These are phyloP conservation scores for Bonnemaisonia californica DNA, from an alignment of 31 red algal species.

Conservation along the genomic window DNA sequence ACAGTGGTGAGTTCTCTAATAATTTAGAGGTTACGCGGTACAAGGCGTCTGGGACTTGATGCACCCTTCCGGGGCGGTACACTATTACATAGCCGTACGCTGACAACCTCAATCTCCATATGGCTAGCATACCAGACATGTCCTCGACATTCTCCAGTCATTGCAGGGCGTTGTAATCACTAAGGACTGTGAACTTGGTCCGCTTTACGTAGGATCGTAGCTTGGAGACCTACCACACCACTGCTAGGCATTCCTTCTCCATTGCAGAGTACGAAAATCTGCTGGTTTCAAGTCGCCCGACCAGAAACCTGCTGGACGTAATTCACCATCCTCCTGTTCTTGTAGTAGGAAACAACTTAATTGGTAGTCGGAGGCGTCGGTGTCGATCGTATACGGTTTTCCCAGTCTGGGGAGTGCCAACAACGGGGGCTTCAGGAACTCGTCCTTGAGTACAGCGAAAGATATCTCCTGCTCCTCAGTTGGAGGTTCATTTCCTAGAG, in stretches of 20 bases:
- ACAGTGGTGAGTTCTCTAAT: no score
- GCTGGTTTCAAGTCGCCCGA: background rate
- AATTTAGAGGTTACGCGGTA: no score
- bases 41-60: no score
- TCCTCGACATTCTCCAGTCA: background rate
- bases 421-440: constrained; percentile 11
- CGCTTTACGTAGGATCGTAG: background rate
- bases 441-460: constrained; percentile 42
- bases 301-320: constrained; percentile 21
- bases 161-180: background rate
- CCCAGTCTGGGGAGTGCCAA: constrained; percentile 10
- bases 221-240: background rate
- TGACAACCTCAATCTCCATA: no score
- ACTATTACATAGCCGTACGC: no score
- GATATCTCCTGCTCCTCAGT: constrained; percentile 23
- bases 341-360: constrained; percentile 13
- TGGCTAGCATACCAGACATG: background rate
- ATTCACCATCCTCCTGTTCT: background rate
- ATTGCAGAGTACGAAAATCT: constrained; percentile 17
- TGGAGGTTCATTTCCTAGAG: no score
- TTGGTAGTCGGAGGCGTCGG: constrained; percentile 32
- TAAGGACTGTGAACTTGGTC: background rate
- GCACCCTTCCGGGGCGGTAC: no score
- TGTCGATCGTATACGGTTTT: constrained; percentile 29
- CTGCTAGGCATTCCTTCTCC: no score